Conservation (phyloP, 2,329 filamentous ascomycete genomes). For the Ophioceras dolichostomum region DNA sequence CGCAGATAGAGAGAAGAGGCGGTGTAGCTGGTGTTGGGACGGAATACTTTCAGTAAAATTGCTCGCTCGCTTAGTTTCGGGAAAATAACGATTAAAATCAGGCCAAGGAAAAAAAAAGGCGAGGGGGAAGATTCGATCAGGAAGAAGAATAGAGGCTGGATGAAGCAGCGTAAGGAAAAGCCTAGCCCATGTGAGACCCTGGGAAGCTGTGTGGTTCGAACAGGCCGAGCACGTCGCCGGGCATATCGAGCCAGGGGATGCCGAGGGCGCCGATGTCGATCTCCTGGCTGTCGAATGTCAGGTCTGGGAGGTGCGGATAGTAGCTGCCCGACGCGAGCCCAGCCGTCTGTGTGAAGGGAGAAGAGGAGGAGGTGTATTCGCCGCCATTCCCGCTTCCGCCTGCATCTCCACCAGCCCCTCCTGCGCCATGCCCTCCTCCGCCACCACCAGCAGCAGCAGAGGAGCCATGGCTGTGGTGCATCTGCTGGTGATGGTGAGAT, state of each 20-base stretch:
- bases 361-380: slow-evolving; percentile 11
- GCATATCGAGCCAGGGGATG: slow-evolving; percentile 51
- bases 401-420: background rate
- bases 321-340: background rate
- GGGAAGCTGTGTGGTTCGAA: too few relatives aligned
- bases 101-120: too few relatives aligned
- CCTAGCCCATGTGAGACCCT: background rate
- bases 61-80: too few relatives aligned
- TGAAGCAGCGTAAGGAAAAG: too few relatives aligned
- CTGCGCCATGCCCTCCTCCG: background rate
- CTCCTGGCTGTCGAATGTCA: slow-evolving; percentile 63
- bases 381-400: too few relatives aligned
- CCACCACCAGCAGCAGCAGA: background rate
- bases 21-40: too few relatives aligned
- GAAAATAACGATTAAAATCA: too few relatives aligned
- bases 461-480: background rate
- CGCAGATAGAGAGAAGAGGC: too few relatives aligned
- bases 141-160: too few relatives aligned
- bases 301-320: slow-evolving; percentile 20
- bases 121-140: too few relatives aligned
- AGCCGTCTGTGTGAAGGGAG: slow-evolving; percentile 13
- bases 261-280: slow-evolving; percentile 61
- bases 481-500: slow-evolving; percentile 1
- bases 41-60: too few relatives aligned
- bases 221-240: slow-evolving; percentile 46